Conservation (phyloP, 768 basidiomycete genomes). For the Rossbeevera mucosa region DNA sequence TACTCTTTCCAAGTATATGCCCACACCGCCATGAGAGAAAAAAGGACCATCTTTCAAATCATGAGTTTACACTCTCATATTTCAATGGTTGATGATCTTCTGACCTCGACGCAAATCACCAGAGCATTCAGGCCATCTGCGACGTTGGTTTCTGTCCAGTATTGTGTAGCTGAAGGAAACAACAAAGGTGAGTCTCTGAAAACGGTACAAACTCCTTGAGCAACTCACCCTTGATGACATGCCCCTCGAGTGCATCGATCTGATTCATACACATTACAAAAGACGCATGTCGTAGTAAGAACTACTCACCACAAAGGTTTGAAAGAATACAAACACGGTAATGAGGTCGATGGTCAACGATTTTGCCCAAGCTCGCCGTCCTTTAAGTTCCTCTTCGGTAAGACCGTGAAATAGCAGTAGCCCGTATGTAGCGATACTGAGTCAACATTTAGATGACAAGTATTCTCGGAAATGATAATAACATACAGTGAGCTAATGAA, state of each 20-base stretch:
- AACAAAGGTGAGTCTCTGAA: neutral
- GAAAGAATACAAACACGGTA: constrained; percentile 87
- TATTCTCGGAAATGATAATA: neutral
- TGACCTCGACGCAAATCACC: constrained; percentile 82
- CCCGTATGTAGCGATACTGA: constrained; percentile 80
- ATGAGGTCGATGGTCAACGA: constrained; percentile 85
- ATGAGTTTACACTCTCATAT: constrained; percentile 4
- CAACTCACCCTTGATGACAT: constrained; percentile 58
- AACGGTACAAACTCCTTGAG: neutral
- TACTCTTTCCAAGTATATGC: constrained; percentile 76
- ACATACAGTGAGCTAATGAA: constrained; percentile 76
- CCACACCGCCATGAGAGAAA: constrained; percentile 75
- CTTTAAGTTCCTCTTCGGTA: constrained; percentile 70
- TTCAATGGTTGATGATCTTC: constrained; percentile 4
- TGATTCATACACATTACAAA: constrained; percentile 23
- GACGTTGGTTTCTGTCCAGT: constrained; percentile 82
- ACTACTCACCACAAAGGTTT: constrained; percentile 61
- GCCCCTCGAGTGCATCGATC: constrained; percentile 62
- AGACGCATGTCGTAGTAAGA: neutral
- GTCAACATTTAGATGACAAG: neutral
- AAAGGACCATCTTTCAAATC: constrained; percentile 77
- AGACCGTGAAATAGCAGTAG: constrained; percentile 79
- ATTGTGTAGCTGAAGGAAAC: constrained; percentile 55
- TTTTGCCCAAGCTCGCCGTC: constrained; percentile 73
- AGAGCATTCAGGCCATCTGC: constrained; percentile 81